Percentiles rank a stretch among this genome's conserved stretches.
Conservation (phyloP, 768 basidiomycete genomes). For the Russula griseocarnosa region DNA sequence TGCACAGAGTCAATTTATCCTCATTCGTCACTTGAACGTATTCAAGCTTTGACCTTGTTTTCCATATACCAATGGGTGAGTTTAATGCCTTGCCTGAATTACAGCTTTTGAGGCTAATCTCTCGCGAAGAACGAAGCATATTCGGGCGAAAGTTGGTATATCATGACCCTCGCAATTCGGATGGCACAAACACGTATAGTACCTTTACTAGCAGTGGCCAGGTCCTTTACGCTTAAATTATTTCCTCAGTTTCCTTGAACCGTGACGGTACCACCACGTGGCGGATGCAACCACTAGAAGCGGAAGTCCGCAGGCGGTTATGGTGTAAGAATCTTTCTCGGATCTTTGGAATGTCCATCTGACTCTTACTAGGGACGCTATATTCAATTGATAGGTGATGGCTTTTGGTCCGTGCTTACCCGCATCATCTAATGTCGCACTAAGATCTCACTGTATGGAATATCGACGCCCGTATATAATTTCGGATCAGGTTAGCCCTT, state of each 20-base stretch:
- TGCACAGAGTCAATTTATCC: conserved; percentile 12
- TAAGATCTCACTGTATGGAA: conserved; percentile 24
- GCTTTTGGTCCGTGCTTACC: not conserved
- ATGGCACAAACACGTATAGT: conserved; percentile 30
- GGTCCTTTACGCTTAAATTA: not conserved
- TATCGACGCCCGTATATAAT: conserved; percentile 31
- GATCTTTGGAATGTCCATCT: not conserved
- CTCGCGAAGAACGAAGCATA: conserved; percentile 19
- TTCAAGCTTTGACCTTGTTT: conserved; percentile 28
- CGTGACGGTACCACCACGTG: conserved; percentile 29
- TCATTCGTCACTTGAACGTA: conserved; percentile 28
- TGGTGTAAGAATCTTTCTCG: conserved; percentile 29
- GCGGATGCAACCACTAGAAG: conserved; percentile 29
- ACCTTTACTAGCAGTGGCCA: not conserved
- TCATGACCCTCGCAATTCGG: conserved; percentile 28
- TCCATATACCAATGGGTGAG: conserved; percentile 28
- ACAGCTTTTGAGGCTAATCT: not conserved
- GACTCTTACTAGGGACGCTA: conserved; percentile 23
- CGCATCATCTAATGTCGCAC: not conserved
- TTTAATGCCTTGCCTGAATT: not conserved
- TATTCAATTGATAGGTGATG: conserved; percentile 28
- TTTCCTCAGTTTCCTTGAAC: conserved; percentile 27
- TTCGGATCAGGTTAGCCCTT: conserved; percentile 26
- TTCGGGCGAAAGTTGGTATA: conserved; percentile 26
- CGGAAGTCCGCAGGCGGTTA: conserved; percentile 28